phyloP scores from a whole-genome alignment of 495 filamentous ascomycete genomes.

The Lasiosphaeriaceae sp. region DNA sequence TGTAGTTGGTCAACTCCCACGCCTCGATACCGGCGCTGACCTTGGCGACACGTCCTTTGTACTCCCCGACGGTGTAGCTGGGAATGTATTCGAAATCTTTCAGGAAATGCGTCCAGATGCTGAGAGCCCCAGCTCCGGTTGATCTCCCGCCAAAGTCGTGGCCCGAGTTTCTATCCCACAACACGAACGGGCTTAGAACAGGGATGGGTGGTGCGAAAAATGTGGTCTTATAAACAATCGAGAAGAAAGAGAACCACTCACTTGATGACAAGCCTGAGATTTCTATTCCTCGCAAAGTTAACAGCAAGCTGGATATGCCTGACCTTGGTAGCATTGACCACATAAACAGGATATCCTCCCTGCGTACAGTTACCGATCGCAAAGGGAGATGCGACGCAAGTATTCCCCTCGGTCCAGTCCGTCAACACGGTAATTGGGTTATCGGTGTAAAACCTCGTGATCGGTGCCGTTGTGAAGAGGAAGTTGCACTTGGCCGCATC shows the following conservation, averaged over 20 bases:
- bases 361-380: constrained; percentile 43
- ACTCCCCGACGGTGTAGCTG: constrained; percentile 31
- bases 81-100: constrained; percentile 41
- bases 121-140: constrained; percentile 47
- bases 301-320: constrained; percentile 53
- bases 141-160: constrained; percentile 59
- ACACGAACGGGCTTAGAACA: constrained; percentile 2
- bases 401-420: constrained; percentile 31
- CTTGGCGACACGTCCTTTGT: constrained; percentile 37
- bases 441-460: constrained; percentile 31
- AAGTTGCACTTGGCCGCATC: constrained; percentile 36
- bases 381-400: constrained; percentile 20
- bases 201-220: no score
- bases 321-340: constrained; percentile 52
- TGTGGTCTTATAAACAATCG: no score
- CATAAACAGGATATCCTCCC: constrained; percentile 56
- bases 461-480: constrained; percentile 16
- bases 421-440: constrained; percentile 32
- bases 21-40: constrained; percentile 42
- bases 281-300: constrained; percentile 56
- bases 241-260: constrained; percentile 14
- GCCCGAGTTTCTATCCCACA: constrained; percentile 53
- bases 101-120: constrained; percentile 55
- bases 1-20: constrained; percentile 36
- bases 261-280: constrained; percentile 57